Evolutionary conservation across 2,329 filamentous ascomycete genomes (phyloP), one percentile per base, ranked within the genome.

Genomic region (Cladosporium phlei): DNA sequence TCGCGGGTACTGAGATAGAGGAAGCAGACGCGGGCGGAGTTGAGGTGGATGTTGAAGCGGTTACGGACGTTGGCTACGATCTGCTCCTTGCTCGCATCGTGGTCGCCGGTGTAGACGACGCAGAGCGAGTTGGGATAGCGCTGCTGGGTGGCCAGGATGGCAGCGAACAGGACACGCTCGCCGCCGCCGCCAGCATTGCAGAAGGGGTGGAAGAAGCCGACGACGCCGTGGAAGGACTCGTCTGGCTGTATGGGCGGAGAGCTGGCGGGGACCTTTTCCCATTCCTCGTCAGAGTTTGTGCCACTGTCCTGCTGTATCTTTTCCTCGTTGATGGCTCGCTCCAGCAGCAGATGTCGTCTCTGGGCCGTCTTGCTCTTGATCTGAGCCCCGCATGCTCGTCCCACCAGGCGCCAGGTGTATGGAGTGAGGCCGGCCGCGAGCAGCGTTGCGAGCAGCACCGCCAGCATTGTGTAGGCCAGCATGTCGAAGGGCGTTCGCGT

Each of bases 131-230:
- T 85, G 2, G 91, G 93, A 82, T 88, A 96, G 55, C 85, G 80
- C 59, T 83, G 79, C 69, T 97, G 93, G 2, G 88, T 96, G 30
- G 91, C 88, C 50, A 88, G 81, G 51, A 98, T 87, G 9, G 93
- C 93, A 47, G 90, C 91, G 88, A 94, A 98, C 20, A 98, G 80
- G 33, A 98, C 93, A 65, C 93, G 78, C 69, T 98, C 93, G 52
- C 93, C 93, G 51, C 93, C 93, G 21, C 93, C 93, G 46, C 93
- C 93, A 40, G 93, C 93, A 71, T 98, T 97, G 69, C 93, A 97
- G 66, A 96, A 98, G 1, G 93, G 93, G 66, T 98, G 93, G 64
- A 98, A 95, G 76, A 98, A 97, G 37, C 88, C 93, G 52, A 97
- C 80, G 44, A 96, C 82, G 24, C 90, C 90, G 52, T 83, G 75